Base-by-base conservation (phyloP, 2,329 filamentous ascomycete genomes). In the Fusarium sp. region DNA sequence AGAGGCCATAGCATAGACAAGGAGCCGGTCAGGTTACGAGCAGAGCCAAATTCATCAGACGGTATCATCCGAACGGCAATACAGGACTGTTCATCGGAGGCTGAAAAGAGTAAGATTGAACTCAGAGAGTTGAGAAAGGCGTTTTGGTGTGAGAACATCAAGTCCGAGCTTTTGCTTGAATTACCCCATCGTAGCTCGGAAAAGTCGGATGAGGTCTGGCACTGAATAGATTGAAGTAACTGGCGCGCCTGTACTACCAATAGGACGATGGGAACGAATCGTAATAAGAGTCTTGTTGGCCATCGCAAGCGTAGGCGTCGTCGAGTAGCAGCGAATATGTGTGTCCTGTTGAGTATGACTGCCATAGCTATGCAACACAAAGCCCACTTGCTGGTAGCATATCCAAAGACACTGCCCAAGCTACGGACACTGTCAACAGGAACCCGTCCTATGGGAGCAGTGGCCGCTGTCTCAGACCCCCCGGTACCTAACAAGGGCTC, bases 311-410 rank as follows among this genome's bases (percentile, higher is more conserved):
- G 88, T n/a, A 98, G 85, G 59, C 93, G 90, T 59, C 95, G 89
- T 69, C 96, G 88, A 19, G 94, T 95, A 0, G 95, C 95, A 45
- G 94, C 95, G 81, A 97, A 98, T 75, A 98, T 96, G 65, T 95
- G 92, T 11, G 96, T 97, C 63, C 96, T 90, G 80, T 98, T 98
- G 29, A 98, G 86, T 64, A 98, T 84, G 65, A 98, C 89, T 27
- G 94, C 94, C 86, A 95, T 93, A 41, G 91, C 89, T 76, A 98
- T 91, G 76, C 94, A 98, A 58, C 92, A 91, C 64, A 98, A 84
- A 2, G 95, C 95, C 96, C 96, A 98, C 81, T 93, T 93, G 81
- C 94, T 97, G 3, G 93, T 97, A 46, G 94, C 87, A 82, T 98
- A 99, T 76, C 91, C 93, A 82, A 98, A 95, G 65, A 98, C 90